These are phyloP conservation scores for Penicillium rolfsii DNA, from an alignment of 2,329 filamentous ascomycete species.

Conservation along the genomic window DNA sequence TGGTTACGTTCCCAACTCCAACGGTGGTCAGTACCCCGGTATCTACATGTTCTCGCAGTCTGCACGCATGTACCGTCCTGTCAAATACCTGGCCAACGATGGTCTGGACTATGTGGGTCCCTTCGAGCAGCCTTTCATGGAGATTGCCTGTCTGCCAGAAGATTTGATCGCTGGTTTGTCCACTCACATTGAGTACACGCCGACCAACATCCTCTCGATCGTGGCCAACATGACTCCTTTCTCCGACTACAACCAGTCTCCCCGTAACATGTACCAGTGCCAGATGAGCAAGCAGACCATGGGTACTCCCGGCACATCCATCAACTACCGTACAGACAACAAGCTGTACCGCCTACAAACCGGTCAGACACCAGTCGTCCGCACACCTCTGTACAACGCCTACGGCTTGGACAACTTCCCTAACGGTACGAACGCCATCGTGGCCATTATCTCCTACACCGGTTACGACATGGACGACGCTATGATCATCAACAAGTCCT, in stretches of 20 bases:
- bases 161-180: constrained; percentile 87
- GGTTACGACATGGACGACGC: constrained; percentile 99
- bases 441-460: constrained; percentile 97
- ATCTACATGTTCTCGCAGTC: constrained; percentile 89
- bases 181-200: constrained; percentile 90
- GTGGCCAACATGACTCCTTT: constrained; percentile 98
- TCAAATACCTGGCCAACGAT: constrained; percentile 86
- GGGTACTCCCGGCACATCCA: constrained; percentile 88
- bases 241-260: constrained; percentile 97
- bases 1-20: constrained; percentile 84
- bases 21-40: constrained; percentile 92
- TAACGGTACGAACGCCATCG: constrained; percentile 91
- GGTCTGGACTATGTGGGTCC: constrained; percentile 88
- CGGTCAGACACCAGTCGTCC: constrained; percentile 91
- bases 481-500: constrained; percentile 98
- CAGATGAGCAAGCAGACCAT: constrained; percentile 99
- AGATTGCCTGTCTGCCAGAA: constrained; percentile 85
- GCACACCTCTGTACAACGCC: constrained; percentile 88
- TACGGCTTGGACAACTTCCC: constrained; percentile 99
- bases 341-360: constrained; percentile 94
- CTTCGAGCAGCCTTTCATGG: constrained; percentile 97
- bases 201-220: constrained; percentile 96
- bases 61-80: constrained; percentile 84
- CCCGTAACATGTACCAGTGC: constrained; percentile 98
- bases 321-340: constrained; percentile 90